Evolutionary conservation across 2,329 filamentous ascomycete genomes (phyloP).

Genomic region (Shiraia bambusicola): DNA sequence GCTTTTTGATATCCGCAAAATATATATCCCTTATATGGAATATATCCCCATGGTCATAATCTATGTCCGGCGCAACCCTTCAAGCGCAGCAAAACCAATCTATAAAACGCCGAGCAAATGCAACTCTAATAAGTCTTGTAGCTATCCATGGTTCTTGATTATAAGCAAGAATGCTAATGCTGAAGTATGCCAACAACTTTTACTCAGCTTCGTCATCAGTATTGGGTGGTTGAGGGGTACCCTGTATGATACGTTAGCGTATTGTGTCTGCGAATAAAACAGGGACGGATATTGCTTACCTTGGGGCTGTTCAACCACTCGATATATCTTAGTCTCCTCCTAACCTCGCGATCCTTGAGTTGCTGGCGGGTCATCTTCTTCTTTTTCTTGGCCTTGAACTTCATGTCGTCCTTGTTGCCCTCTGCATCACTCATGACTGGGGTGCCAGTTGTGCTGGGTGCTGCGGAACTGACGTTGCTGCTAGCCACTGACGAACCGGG

Average conservation of each 20-base stretch:
- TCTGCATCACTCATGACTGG: conserved; percentile 82
- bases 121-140: conserved; percentile 10
- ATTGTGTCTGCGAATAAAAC: not conserved
- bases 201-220: conserved; percentile 46
- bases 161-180: conserved; percentile 5
- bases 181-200: conserved; percentile 12
- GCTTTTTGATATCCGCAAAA: conserved; percentile 13
- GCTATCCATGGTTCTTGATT: not conserved
- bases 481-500: conserved; percentile 62
- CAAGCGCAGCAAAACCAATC: conserved; percentile 10
- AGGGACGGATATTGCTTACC: conserved; percentile 24
- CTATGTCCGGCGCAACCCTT: conserved; percentile 2
- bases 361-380: conserved; percentile 99
- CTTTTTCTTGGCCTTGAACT: conserved; percentile 92
- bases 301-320: conserved; percentile 74
- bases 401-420: conserved; percentile 73
- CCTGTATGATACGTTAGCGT: conserved; percentile 32
- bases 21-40: conserved; percentile 1
- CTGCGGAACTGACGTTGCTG: conserved; percentile 41
- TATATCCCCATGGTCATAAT: conserved; percentile 8
- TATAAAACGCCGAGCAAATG: conserved; percentile 25
- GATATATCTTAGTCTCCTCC: conserved; percentile 80
- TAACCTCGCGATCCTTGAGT: conserved; percentile 86
- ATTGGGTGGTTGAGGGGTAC: conserved; percentile 44
- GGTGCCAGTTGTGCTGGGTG: conserved; percentile 53